Percentiles rank a stretch among this genome's conserved stretches.
phyloP scores from a whole-genome alignment of 495 filamentous ascomycete genomes.

The Cercophora sp. region DNA sequence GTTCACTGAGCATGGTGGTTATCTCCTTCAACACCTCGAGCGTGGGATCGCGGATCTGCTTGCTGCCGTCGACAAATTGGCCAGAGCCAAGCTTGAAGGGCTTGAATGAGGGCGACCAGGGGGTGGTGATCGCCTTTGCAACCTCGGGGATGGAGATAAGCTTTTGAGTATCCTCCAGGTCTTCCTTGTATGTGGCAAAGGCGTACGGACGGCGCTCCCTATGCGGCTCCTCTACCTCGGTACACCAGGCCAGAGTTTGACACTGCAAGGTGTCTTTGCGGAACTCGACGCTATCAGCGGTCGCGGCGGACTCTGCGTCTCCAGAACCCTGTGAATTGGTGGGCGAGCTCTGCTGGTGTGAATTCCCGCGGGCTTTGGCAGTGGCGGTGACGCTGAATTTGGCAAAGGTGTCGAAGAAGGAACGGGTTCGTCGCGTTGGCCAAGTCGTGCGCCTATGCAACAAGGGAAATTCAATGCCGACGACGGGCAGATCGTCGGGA shows the following conservation, averaged over 20 bases:
- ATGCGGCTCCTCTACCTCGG: slow-evolving; percentile 25
- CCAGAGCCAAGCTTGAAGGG: slow-evolving; percentile 31
- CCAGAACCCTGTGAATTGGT: slow-evolving; percentile 4
- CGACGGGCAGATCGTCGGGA: slow-evolving; percentile 15
- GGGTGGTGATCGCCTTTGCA: slow-evolving; percentile 33
- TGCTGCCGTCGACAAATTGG: slow-evolving; percentile 34
- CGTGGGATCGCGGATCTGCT: slow-evolving; percentile 30
- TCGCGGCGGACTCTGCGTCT: slow-evolving; percentile 3
- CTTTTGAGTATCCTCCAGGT: slow-evolving; percentile 13
- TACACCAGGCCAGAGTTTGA: slow-evolving; percentile 32
- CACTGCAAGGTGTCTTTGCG: slow-evolving; percentile 27
- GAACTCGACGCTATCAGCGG: slow-evolving; percentile 15
- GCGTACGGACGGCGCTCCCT: slow-evolving; percentile 24
- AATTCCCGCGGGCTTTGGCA: not conserved
- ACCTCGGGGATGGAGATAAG: slow-evolving; percentile 30
- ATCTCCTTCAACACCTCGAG: slow-evolving; percentile 30
- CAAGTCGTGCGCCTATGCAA: slow-evolving; percentile 25
- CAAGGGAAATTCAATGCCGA: slow-evolving; percentile 23
- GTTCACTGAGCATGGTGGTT: slow-evolving; percentile 18
- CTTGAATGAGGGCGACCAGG: slow-evolving; percentile 26
- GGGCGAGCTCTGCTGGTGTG: not conserved
- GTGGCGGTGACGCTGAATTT: slow-evolving; percentile 24
- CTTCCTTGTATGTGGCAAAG: slow-evolving; percentile 32
- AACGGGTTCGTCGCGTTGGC: slow-evolving; percentile 26
- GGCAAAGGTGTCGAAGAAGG: slow-evolving; percentile 32